Evolutionary conservation across 2,329 filamentous ascomycete genomes (phyloP), one percentile per base, ranked within the genome.

Genomic region (Alternaria hordeiaustralica): DNA sequence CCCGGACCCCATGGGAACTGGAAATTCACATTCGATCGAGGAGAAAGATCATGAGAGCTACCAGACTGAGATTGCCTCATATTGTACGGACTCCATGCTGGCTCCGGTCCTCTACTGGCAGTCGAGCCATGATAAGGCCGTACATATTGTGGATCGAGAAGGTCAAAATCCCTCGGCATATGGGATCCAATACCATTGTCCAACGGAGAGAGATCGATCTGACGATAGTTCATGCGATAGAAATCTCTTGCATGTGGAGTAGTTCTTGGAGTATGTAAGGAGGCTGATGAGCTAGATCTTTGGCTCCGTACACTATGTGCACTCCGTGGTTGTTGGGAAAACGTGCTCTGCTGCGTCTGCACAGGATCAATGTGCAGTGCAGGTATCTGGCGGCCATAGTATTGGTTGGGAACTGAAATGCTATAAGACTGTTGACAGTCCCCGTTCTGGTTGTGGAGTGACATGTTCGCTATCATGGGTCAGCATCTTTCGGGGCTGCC

Each of bases 21-120:
- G 36, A 68, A 74, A n/a, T 68, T 63, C 47, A 66, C 53, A 26
- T 66, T 66, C 1, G 68, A 20, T 15, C 67, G 64, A 13, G 57
- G 26, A 12, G 63, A 64, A 10, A 57, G 55, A 28, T 47, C 58
- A 8, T 55, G 63, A 18, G 45, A 46, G 9, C 21, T 46, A 41
- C 51, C 60, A 11, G 56, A 47, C n/a, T 44, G 64, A 2, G 64
- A 30, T 33, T 41, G 67, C 46, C 74, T 70, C 50, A 70, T 43
- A 15, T 72, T 69, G 30, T 70, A 64, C 11, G 68, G 28, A 53
- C 62, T 77, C 77, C 77, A 79, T 55, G 77, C 71, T 23, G 71
- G 71, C 9, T 74, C 71, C 25, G 69, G 46, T 25, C 65, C 63
- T 55, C 66, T 65, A 20, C 68, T 66, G 8, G 41, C 28, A 13